Conservation (phyloP, 140 eudicot genomes). For the Flaveria floridana region DNA sequence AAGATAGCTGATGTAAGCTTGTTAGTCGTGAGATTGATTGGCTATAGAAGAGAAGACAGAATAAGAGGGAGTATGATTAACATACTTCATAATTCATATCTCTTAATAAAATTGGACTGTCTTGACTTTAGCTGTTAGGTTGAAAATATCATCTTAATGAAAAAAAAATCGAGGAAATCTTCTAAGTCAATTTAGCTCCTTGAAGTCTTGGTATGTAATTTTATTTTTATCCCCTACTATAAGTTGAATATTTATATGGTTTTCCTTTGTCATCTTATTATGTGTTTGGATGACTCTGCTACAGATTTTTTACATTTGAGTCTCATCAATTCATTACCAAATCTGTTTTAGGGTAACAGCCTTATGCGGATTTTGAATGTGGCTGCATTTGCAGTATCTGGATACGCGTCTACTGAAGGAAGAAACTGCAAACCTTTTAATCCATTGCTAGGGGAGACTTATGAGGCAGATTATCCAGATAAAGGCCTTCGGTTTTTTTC, state of each 20-base stretch:
- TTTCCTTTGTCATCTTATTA: background rate
- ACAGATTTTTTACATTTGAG: slow-evolving; percentile 17
- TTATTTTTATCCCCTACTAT: background rate
- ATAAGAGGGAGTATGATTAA: background rate
- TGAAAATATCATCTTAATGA: background rate
- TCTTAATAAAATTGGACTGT: background rate
- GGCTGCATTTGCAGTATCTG: slow-evolving; percentile 99
- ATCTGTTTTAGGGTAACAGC: slow-evolving; percentile 74
- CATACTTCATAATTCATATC: background rate
- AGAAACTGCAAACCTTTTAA: slow-evolving; percentile 93
- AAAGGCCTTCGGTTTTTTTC: slow-evolving; percentile 91
- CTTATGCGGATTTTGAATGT: slow-evolving; percentile 97
- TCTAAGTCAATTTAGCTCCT: background rate
- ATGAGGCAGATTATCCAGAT: slow-evolving; percentile 96
- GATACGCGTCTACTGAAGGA: slow-evolving; percentile 95
- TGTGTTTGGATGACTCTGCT: slow-evolving; percentile 23
- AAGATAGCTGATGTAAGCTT: background rate
- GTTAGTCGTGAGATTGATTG: slow-evolving; percentile 3
- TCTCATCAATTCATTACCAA: slow-evolving; percentile 33
- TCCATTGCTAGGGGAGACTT: slow-evolving; percentile 95
- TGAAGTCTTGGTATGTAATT: background rate
- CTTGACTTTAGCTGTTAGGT: background rate
- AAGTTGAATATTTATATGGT: slow-evolving; percentile 11
- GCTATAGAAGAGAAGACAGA: background rate
- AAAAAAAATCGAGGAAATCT: background rate